These are phyloP conservation scores for Rhizophagus clarus DNA, from an alignment of 192 early-diverging fungal genomes.

Conservation along the genomic window DNA sequence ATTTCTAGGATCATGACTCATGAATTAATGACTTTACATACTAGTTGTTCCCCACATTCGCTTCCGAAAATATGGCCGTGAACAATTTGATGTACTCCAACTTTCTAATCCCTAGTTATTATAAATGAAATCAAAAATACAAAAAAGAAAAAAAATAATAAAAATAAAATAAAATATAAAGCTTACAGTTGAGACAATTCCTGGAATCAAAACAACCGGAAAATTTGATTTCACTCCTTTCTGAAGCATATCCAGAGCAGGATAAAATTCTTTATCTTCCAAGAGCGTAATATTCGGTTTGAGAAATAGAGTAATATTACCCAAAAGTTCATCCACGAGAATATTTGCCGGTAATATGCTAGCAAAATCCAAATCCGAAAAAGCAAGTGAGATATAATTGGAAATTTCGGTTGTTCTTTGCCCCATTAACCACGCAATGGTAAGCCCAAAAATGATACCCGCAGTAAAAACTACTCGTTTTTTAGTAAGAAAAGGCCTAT, in stretches of 20 bases:
- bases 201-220: conserved; percentile 79
- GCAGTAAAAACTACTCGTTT: conserved; percentile 52
- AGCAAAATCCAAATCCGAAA: conserved; percentile 65
- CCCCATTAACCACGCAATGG: conserved; percentile 46
- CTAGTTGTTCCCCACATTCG: conserved; percentile 82
- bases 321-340: conserved; percentile 69
- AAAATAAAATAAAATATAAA: not conserved
- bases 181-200: conserved; percentile 78
- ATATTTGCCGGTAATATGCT: conserved; percentile 66
- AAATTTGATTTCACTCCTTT: conserved; percentile 39
- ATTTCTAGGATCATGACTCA: not conserved
- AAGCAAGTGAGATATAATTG: conserved; percentile 37
- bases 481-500: conserved; percentile 34
- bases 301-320: conserved; percentile 63
- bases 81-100: conserved; percentile 81
- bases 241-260: conserved; percentile 40
- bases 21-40: conserved; percentile 34
- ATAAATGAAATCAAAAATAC: not conserved
- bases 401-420: conserved; percentile 49
- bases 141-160: not conserved
- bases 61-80: conserved; percentile 82
- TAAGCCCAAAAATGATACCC: conserved; percentile 61
- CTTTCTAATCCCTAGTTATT: conserved; percentile 66
- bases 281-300: conserved; percentile 39
- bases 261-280: conserved; percentile 56